phyloP scores from a whole-genome alignment of 106 monocot genomes.

The Cymbidium sinense region DNA sequence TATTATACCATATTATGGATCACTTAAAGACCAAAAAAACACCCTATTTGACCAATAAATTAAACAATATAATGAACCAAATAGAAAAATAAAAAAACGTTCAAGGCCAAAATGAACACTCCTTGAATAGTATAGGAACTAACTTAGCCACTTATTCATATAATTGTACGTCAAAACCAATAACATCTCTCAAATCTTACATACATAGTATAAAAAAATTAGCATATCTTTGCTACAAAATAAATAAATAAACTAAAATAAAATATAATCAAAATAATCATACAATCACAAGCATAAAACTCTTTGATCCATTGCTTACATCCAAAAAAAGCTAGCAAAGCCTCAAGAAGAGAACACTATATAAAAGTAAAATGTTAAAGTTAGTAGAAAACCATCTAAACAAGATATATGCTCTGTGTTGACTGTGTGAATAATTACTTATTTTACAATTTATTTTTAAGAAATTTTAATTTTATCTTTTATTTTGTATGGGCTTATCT shows the following conservation, averaged over 20 bases:
- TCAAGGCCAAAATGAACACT: no score
- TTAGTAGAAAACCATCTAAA: background rate
- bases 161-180: background rate
- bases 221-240: background rate
- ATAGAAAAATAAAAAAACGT: no score
- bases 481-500: no score
- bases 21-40: no score
- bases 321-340: background rate
- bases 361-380: background rate
- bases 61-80: no score
- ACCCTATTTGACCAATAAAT: no score
- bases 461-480: no score
- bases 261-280: background rate
- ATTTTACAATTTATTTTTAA: no score
- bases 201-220: background rate
- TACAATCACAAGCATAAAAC: background rate
- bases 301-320: background rate
- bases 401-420: no score
- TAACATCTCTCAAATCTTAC: background rate
- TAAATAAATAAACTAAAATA: background rate
- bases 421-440: no score
- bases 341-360: background rate
- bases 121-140: no score
- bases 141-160: background rate
- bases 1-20: no score